These are phyloP conservation scores for Talaromyces rugulosus DNA, from an alignment of 2,329 filamentous ascomycete genomes.

Conservation along the genomic window DNA sequence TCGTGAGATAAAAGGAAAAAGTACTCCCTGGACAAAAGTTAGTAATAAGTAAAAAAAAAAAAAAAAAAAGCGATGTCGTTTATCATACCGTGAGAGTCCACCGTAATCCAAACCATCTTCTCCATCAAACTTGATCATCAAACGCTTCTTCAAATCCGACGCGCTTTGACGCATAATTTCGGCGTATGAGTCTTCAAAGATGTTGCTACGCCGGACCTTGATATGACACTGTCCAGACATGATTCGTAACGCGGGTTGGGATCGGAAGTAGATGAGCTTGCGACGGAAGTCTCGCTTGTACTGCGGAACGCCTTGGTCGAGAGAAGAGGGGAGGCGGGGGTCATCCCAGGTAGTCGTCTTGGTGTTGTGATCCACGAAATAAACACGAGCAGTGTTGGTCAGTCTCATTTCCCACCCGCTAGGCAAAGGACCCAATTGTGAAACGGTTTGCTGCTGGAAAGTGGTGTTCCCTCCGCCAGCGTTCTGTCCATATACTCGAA, in stretches of 20 bases:
- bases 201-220: slow-evolving; percentile 92
- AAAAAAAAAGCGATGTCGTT: neutral
- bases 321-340: slow-evolving; percentile 84
- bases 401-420: slow-evolving; percentile 99
- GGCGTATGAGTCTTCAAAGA: slow-evolving; percentile 98
- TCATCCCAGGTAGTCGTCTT: slow-evolving; percentile 99
- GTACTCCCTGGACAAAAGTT: slow-evolving; percentile 66
- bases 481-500: slow-evolving; percentile 94
- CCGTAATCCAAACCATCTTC: slow-evolving; percentile 98
- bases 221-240: slow-evolving; percentile 96
- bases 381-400: slow-evolving; percentile 94
- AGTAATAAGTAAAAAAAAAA: slow-evolving; percentile 17
- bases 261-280: slow-evolving; percentile 99
- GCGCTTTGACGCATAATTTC: slow-evolving; percentile 97
- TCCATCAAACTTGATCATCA: slow-evolving; percentile 99
- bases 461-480: slow-evolving; percentile 64
- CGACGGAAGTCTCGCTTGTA: slow-evolving; percentile 98
- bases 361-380: slow-evolving; percentile 99
- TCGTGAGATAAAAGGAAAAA: slow-evolving; percentile 99
- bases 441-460: slow-evolving; percentile 96
- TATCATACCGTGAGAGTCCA: slow-evolving; percentile 71
- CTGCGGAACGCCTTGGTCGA: slow-evolving; percentile 97
- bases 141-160: slow-evolving; percentile 90
- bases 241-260: slow-evolving; percentile 92
- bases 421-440: slow-evolving; percentile 87